These are phyloP conservation scores for Cryptococcus sp. DNA, from an alignment of 1,284 basidiomycete genomes.

Conservation along the genomic window DNA sequence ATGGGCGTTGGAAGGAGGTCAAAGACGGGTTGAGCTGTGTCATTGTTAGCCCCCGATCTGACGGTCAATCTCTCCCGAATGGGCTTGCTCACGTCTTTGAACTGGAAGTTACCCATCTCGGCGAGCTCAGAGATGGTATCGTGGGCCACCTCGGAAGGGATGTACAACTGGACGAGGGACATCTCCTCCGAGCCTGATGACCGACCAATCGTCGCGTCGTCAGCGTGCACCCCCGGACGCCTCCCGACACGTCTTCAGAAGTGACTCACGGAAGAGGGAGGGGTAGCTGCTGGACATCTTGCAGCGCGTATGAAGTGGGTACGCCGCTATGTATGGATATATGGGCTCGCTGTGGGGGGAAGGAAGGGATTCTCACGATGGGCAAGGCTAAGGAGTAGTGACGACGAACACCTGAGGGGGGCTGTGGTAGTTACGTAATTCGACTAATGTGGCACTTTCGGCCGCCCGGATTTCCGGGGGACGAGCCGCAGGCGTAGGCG, in stretches of 20 bases:
- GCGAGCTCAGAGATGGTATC: constrained; percentile 93
- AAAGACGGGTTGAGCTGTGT: constrained; percentile 84
- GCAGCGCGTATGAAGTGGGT: not conserved
- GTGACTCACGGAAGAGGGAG: constrained; percentile 71
- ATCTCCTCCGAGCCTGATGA: constrained; percentile 93
- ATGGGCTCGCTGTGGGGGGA: not conserved
- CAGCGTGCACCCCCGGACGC: constrained; percentile 2
- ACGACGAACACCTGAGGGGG: not conserved
- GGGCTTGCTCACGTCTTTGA: constrained; percentile 76
- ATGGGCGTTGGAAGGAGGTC: constrained; percentile 97
- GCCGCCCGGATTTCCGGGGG: too few species aligned
- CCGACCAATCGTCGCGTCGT: constrained; percentile 2
- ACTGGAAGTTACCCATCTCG: constrained; percentile 92
- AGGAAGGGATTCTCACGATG: not conserved
- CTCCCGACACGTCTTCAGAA: not conserved
- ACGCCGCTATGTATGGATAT: too few species aligned
- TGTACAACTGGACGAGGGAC: constrained; percentile 97
- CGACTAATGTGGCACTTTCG: too few species aligned
- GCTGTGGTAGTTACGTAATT: too few species aligned
- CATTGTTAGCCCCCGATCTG: constrained; percentile 8
- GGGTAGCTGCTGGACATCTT: constrained; percentile 56
- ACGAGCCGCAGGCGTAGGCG: too few species aligned
- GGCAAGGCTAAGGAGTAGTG: not conserved
- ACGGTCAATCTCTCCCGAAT: not conserved
- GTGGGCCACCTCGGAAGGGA: constrained; percentile 95